Evolutionary conservation across 192 early-diverging fungal genomes (phyloP), one percentile per base, ranked within the genome.

Genomic region (Backusella parvicylindrica): DNA sequence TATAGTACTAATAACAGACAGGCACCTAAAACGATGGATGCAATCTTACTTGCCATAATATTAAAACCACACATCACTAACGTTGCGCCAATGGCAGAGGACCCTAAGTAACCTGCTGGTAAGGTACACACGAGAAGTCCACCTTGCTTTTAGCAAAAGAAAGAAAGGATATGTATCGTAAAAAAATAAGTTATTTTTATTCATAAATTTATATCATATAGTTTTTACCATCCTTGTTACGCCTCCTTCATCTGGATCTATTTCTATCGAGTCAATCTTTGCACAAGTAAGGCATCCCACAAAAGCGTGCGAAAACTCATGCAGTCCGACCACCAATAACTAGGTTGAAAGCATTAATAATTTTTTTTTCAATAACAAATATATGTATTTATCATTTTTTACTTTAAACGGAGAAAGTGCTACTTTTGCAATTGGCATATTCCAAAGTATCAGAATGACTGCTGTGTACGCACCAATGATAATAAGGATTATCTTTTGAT

Each of bases 391-490:
- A 43, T 12, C 23, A 60, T 60, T 60, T 5, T 56, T 40, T 72
- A 92, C 91, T 85, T 97, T 97, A 89, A 99, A 99, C 2, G 97
- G 97, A 81, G 92, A 92, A n/a, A 99, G 83, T 11, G 97, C 83
- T 63, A 90, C 71, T 67, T 96, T 95, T 12, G 95, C 73, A 72
- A 90, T 84, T 4, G 97, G 97, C 75, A 97, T 87, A 72, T 94
- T 89, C 97, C 97, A 97, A 8, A 97, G 80, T 6, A 93, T 80
- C 1, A 94, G 76, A 43, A 94, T 93, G 16, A 81, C 91, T 0
- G 87, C 76, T 11, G 82, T 81, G 60, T 94, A 94, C n/a, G 80
- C 92, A 71, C 88, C 90, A 66, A 92, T 92, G 70, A 86, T 81
- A 30, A 76, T 76, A 9, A 83, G 56, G 47, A 77, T 83, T 11